A percentile compares a stretch with the other conserved stretches of the same genome.
phyloP scores from a whole-genome alignment of 2,329 filamentous ascomycete species.

The Mycocentrospora acerina region DNA sequence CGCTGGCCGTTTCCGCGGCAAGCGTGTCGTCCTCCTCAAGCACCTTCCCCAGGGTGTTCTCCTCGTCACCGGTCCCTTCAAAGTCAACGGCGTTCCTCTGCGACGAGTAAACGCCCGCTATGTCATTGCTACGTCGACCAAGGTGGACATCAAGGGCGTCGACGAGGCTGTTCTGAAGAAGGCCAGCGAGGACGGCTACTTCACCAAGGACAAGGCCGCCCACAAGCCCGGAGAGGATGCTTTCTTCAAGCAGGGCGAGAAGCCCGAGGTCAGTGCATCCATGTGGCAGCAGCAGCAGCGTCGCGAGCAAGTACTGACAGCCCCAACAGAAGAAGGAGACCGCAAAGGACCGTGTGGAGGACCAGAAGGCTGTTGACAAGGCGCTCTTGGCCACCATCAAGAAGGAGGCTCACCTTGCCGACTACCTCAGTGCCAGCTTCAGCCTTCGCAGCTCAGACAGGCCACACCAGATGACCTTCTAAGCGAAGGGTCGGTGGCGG shows the following conservation, averaged over 20 bases:
- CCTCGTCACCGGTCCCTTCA: conserved; percentile 99
- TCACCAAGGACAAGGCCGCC: conserved; percentile 90
- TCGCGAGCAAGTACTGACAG: conserved; percentile 15
- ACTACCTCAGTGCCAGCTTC: conserved; percentile 95
- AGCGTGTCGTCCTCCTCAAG: conserved; percentile 99
- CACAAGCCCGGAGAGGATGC: conserved; percentile 97
- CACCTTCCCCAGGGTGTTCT: conserved; percentile 95
- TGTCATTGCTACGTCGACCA: conserved; percentile 87
- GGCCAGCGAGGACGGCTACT: conserved; percentile 82
- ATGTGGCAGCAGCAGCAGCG: neutral
- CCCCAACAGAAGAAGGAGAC: conserved; percentile 86
- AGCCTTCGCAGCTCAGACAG: conserved; percentile 99
- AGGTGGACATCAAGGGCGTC: conserved; percentile 80
- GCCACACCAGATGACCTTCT: conserved; percentile 99
- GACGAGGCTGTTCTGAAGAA: conserved; percentile 74
- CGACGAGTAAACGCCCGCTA: conserved; percentile 90
- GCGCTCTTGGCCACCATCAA: conserved; percentile 92
- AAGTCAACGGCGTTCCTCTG: conserved; percentile 99
- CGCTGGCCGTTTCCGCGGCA: conserved; percentile 98
- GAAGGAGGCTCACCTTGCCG: conserved; percentile 92
- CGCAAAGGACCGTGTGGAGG: conserved; percentile 84
- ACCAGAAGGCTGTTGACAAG: conserved; percentile 99
- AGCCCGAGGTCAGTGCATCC: conserved; percentile 75
- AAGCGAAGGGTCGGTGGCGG: conserved; percentile 47
- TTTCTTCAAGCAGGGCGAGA: conserved; percentile 99